Evolutionary conservation across 2,329 filamentous ascomycete genomes (phyloP), one percentile per base, ranked within the genome.

Genomic region (Fusarium verrucosum): DNA sequence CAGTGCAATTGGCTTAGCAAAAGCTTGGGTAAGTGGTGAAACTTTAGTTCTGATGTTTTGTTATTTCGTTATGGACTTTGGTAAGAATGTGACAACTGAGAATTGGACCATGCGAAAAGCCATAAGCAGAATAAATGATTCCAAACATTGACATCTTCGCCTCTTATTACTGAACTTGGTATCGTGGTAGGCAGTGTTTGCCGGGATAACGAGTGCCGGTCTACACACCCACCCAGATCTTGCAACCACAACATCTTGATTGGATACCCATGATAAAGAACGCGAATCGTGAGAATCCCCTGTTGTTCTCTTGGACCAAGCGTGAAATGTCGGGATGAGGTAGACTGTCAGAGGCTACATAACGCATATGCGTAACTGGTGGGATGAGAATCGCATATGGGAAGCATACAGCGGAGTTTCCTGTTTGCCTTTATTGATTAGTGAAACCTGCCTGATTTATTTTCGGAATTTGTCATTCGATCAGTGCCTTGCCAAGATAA

Each of bases 331-430:
- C 36, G 42, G 35, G 50, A 50, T 50, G 26, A 37, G 47, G 38
- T n/a, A n/a, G n/a, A n/a, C n/a, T n/a, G n/a, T n/a, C 37, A 44
- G 30, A 50, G 47, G n/a, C 19, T 45, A 20, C 49, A 35, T 46
- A 9, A 20, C 46, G 28, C 40, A 51, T 26, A 46, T 33, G 19
- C 8, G 38, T 13, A 44, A 45, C 37, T 32, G 16, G 44, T n/a
- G n/a, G 25, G 46, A 50, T 20, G 46, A 44, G 46, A 37, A 14
- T 32, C 7, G 20, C 16, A 25, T 44, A n/a, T 14, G 7, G 26
- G 20, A 32, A 43, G n/a, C 5, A 47, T 19, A 33, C 40, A 32
- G 20, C 33, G 22, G 37, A 19, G 33, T 17, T 20, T 20, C 25
- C 10, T 47, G 8, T 26, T 20, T 49, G n/a, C 22, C 9, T 23